Evolutionary conservation across 2,329 filamentous ascomycete genomes (phyloP), one percentile per base, ranked within the genome.

Genomic region (Penicillium frequentans): DNA sequence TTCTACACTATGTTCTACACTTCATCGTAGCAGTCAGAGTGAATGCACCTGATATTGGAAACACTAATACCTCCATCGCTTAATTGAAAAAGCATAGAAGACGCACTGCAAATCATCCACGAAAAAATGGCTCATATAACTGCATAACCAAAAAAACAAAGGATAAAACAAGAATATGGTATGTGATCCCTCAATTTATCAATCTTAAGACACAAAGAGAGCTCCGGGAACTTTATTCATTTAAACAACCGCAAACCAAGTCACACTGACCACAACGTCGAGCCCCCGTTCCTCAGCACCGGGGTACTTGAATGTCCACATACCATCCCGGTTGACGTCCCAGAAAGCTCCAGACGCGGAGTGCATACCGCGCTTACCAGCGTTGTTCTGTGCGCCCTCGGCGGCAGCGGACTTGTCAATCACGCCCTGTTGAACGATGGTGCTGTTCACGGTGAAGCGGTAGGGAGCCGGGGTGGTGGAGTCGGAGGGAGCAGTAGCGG

Each of bases 401-500:
- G 82, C 83, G 52, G 83, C 82, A 63, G 83, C 79, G 29, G 75
- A 71, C 62, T 72, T 70, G 61, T 75, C 70, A 50, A 77, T 85
- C 33, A 93, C 82, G 21, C 75, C 75, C 80, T 98, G 93, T 81
- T 99, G 93, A 67, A 98, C 96, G 72, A 98, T 97, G 64, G 93
- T 98, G 81, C 91, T 96, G 83, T 96, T 98, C 79, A 96, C 92
- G 67, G 92, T 91, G 79, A 93, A 98, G 78, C 98, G 98, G 85
- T 88, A 96, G 5, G 90, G 88, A 26, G 84, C 71, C 14, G 77
- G 65, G 5, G 71, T 65, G 42, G 70, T 64, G 43, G 70, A 59
- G 23, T 72, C 68, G 49, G 70, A 64, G 24, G 75, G 71, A 26
- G 74, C 69, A 37, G 77, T 77, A 47, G 77, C 76, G 54, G 70